Conservation (phyloP, 1,284 basidiomycete species). For the Bjerkandera adusta region DNA sequence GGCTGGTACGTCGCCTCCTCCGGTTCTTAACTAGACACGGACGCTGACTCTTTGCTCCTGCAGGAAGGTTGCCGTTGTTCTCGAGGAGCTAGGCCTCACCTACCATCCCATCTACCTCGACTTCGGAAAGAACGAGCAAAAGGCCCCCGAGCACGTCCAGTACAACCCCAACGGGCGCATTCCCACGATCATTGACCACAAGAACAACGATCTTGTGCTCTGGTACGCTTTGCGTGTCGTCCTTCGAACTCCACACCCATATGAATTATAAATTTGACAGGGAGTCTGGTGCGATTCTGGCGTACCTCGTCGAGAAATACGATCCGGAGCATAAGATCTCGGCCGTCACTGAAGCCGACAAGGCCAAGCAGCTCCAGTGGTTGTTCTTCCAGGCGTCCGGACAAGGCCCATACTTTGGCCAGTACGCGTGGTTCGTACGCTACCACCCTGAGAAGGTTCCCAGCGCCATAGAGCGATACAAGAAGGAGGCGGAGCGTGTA, state of each 20-base stretch:
- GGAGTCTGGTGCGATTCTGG: constrained; percentile 34
- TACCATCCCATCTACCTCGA: constrained; percentile 27
- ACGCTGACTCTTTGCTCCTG: not conserved
- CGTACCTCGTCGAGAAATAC: constrained; percentile 33
- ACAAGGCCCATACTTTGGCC: constrained; percentile 28
- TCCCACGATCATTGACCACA: constrained; percentile 31
- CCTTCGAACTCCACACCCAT: too few species aligned
- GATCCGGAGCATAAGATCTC: constrained; percentile 31
- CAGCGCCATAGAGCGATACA: constrained; percentile 30
- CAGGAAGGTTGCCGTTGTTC: constrained; percentile 21
- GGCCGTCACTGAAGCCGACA: constrained; percentile 20
- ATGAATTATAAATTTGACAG: too few species aligned
- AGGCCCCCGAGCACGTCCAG: constrained; percentile 19
- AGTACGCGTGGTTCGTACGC: constrained; percentile 25
- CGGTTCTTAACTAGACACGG: not conserved
- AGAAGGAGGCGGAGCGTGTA: constrained; percentile 30
- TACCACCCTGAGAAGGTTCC: constrained; percentile 25
- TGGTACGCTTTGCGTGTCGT: too few species aligned
- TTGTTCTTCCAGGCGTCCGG: constrained; percentile 30
- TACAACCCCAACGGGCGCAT: constrained; percentile 28
- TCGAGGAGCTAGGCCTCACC: constrained; percentile 25
- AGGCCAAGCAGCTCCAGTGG: constrained; percentile 24
- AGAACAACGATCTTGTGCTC: constrained; percentile 23
- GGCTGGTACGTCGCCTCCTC: constrained; percentile 5
- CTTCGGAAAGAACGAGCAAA: constrained; percentile 26